Evolutionary conservation across 2,329 filamentous ascomycete species (phyloP).

Genomic region (Emmonsiellopsis sp.): DNA sequence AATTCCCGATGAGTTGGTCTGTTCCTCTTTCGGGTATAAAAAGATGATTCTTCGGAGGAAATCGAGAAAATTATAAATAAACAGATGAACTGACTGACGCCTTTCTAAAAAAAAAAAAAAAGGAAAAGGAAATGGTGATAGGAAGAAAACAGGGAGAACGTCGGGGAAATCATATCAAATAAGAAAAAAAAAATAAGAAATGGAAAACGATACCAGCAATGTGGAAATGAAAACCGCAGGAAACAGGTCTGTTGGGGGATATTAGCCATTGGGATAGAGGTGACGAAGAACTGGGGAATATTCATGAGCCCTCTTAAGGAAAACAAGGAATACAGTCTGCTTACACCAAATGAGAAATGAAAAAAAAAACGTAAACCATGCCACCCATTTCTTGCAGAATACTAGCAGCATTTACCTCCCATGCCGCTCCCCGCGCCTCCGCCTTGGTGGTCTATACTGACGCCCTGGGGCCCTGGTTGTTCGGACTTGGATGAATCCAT

Average conservation of each 20-base stretch:
- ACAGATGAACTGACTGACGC: slow-evolving; percentile 12
- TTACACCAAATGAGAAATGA: background rate
- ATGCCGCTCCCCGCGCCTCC: slow-evolving; percentile 41
- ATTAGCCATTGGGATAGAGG: too few relatives aligned
- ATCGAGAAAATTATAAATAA: slow-evolving; percentile 4
- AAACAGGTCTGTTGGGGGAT: slow-evolving; percentile 2
- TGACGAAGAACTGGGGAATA: background rate
- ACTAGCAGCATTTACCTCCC: slow-evolving; percentile 71
- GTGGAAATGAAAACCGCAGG: slow-evolving; percentile 3
- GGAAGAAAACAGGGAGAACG: background rate
- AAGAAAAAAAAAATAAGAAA: background rate
- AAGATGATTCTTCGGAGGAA: background rate
- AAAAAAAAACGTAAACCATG: slow-evolving; percentile 1
- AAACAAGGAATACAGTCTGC: background rate
- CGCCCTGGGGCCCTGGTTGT: slow-evolving; percentile 48
- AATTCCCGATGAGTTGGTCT: too few relatives aligned
- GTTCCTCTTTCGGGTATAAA: too few relatives aligned
- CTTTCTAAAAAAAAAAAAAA: slow-evolving; percentile 11
- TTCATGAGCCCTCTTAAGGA: background rate
- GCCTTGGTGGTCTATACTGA: slow-evolving; percentile 60
- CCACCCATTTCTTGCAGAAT: background rate
- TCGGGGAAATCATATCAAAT: too few relatives aligned
- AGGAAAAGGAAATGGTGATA: slow-evolving; percentile 7
- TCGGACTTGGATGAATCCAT: slow-evolving; percentile 84
- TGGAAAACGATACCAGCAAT: slow-evolving; percentile 2